Evolutionary conservation across 345 rosid species (phyloP), one percentile per base, ranked within the genome.

Genomic region (Punica granatum): DNA sequence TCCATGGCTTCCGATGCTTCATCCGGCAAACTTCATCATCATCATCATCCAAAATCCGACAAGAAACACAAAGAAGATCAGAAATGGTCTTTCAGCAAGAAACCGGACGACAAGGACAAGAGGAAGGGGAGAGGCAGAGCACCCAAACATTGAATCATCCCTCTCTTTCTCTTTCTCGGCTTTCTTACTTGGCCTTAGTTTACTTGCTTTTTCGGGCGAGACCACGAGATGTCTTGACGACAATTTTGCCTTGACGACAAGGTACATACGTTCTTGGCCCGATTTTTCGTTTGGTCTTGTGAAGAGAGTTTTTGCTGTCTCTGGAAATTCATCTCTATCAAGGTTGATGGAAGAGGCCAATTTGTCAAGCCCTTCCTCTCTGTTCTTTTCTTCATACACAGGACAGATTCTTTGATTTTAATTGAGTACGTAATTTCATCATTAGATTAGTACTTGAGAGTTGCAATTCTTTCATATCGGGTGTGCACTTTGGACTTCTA

Each of bases 1-100:
- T 72, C 75, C 3, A 72, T 72, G 75, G 75, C 66, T 65, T 72
- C 75, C 15, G 75, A 72, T 60, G 75, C 75, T 34, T 72, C 75
- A 7, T 72, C 75, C 0, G 70, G 70, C 32, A 65, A 49, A 0
- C 18, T 53, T 31, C 60, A 58, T 42, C 74, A 25, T 4, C 62
- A 14, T 4, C 53, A 63, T 12, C 26, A 56, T 1, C 73, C 64
- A 9, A 37, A 64, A 53, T n/a, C 28, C 26, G 31, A 32, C 34
- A 23, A 43, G 46, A 59, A 72, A 36, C 46, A 21, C 3, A 51
- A 44, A 8, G 18, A 42, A 33, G 53, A 3, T 6, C 33, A 49
- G 21, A 54, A 12, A 43, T 21, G 33, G 30, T 49, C 34, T 34
- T 48, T 44, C 25, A 35, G 28, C 9, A 42, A 65, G 56, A 65